Percentiles rank a stretch among this genome's conserved stretches.
Evolutionary conservation across 805 yeast species (phyloP).

Genomic region (Kodamaea neixiangensis): DNA sequence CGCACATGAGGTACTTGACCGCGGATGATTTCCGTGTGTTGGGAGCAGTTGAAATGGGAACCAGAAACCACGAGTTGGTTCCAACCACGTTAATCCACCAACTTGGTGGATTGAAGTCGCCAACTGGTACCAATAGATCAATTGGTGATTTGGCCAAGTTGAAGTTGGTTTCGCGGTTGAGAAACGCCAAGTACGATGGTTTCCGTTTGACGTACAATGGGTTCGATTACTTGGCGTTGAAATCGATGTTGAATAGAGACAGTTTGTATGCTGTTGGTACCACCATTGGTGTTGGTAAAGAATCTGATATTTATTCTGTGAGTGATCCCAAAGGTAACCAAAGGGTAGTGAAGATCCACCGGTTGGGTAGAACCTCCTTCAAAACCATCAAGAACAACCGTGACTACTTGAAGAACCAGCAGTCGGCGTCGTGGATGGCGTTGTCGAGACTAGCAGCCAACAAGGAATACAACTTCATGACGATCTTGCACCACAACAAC

Average conservation of each 20-base stretch:
- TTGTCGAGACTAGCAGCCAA: constrained; percentile 87
- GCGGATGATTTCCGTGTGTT: constrained; percentile 88
- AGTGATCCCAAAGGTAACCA: constrained; percentile 63
- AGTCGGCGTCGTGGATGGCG: constrained; percentile 89
- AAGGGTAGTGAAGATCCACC: constrained; percentile 83
- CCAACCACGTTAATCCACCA: constrained; percentile 85
- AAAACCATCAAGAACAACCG: constrained; percentile 90
- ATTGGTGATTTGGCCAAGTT: constrained; percentile 87
- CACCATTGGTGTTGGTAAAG: constrained; percentile 95
- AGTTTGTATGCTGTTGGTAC: constrained; percentile 78
- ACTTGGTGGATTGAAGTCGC: constrained; percentile 73
- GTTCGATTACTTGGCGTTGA: constrained; percentile 88
- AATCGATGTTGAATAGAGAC: constrained; percentile 74
- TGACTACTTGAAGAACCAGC: constrained; percentile 78
- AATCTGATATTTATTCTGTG: constrained; percentile 89
- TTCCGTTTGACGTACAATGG: constrained; percentile 87
- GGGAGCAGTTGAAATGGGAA: constrained; percentile 86
- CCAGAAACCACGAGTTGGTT: constrained; percentile 91
- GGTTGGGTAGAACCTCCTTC: constrained; percentile 93
- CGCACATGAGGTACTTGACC: constrained; percentile 91
- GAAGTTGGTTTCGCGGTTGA: constrained; percentile 69
- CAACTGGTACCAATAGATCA: constrained; percentile 73
- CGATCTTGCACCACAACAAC: constrained; percentile 67
- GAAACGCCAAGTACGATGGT: constrained; percentile 96
- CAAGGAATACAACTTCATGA: constrained; percentile 89